phyloP scores from a whole-genome alignment of 106 monocot species.

The Allium cepa region DNA sequence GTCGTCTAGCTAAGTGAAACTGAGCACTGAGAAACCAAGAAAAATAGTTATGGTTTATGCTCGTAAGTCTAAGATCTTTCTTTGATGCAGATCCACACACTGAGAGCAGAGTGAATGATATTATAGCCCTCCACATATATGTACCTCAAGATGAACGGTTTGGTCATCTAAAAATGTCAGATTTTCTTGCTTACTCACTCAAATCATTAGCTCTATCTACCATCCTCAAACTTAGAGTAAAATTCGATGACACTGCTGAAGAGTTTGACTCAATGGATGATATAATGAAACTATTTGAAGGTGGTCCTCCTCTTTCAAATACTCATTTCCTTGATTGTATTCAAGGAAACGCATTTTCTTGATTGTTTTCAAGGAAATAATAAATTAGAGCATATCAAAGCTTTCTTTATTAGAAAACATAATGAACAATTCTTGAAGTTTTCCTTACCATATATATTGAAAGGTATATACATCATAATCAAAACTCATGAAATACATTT shows the following conservation, averaged over 20 bases:
- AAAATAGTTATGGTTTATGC: not conserved
- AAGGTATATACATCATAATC: slow-evolving; percentile 23
- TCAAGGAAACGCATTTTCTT: slow-evolving; percentile 13
- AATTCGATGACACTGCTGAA: slow-evolving; percentile 32
- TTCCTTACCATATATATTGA: slow-evolving; percentile 54
- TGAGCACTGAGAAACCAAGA: too few relatives aligned
- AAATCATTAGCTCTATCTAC: slow-evolving; percentile 35
- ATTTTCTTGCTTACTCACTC: slow-evolving; percentile 59
- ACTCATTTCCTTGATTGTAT: slow-evolving; percentile 12
- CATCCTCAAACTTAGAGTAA: slow-evolving; percentile 24
- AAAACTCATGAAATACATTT: not conserved
- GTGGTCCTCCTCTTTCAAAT: slow-evolving; percentile 33
- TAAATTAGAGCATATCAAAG: slow-evolving; percentile 45
- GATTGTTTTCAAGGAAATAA: too few relatives aligned
- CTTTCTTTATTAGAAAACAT: slow-evolving; percentile 19
- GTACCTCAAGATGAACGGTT: slow-evolving; percentile 78
- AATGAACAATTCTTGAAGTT: slow-evolving; percentile 32
- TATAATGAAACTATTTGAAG: slow-evolving; percentile 42
- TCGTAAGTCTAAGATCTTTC: not conserved
- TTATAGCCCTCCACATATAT: slow-evolving; percentile 44
- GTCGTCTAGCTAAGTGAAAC: too few relatives aligned
- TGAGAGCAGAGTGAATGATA: slow-evolving; percentile 39
- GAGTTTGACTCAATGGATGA: slow-evolving; percentile 68
- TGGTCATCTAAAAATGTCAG: slow-evolving; percentile 74
- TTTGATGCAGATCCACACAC: slow-evolving; percentile 38